Conservation (phyloP, 1,284 basidiomycete species). For the Xerocomus cyaneibrunnescens region DNA sequence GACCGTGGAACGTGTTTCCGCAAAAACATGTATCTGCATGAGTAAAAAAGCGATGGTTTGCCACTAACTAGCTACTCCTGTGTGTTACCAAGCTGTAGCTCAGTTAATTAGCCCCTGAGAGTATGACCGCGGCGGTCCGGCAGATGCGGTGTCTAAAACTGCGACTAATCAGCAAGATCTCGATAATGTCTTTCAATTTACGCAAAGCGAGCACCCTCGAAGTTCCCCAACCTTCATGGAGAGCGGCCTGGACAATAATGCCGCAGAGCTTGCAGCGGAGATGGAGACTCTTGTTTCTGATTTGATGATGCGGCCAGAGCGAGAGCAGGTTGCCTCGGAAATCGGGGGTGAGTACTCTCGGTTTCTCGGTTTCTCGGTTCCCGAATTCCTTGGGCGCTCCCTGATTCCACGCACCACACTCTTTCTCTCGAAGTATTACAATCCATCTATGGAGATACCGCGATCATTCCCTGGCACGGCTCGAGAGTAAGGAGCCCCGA, state of each 20-base stretch:
- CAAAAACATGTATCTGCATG: background rate
- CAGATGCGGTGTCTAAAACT: conserved; percentile 4
- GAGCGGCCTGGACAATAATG: conserved; percentile 4
- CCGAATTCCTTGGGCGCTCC: background rate
- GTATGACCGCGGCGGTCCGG: background rate
- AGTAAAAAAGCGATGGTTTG: background rate
- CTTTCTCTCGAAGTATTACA: conserved; percentile 58
- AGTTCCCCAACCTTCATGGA: conserved; percentile 18
- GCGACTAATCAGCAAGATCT: background rate
- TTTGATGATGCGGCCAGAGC: conserved; percentile 48
- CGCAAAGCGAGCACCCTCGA: background rate
- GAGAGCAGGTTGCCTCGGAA: conserved; percentile 62
- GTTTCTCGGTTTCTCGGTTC: background rate
- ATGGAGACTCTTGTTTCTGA: conserved; percentile 48
- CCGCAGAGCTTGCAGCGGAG: conserved; percentile 32
- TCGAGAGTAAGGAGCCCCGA: conserved; percentile 29
- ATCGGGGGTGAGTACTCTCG: conserved; percentile 54
- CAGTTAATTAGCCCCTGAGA: background rate
- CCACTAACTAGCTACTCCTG: background rate
- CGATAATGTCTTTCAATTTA: conserved; percentile 7
- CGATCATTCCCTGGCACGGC: conserved; percentile 56
- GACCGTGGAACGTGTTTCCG: too few species aligned
- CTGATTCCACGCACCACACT: conserved; percentile 5
- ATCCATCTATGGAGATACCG: conserved; percentile 78
- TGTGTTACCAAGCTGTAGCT: background rate